A percentile compares a stretch with the other conserved stretches of the same genome.
phyloP scores from a whole-genome alignment of 2,329 filamentous ascomycete species.

The Rhynchosporium secalis region DNA sequence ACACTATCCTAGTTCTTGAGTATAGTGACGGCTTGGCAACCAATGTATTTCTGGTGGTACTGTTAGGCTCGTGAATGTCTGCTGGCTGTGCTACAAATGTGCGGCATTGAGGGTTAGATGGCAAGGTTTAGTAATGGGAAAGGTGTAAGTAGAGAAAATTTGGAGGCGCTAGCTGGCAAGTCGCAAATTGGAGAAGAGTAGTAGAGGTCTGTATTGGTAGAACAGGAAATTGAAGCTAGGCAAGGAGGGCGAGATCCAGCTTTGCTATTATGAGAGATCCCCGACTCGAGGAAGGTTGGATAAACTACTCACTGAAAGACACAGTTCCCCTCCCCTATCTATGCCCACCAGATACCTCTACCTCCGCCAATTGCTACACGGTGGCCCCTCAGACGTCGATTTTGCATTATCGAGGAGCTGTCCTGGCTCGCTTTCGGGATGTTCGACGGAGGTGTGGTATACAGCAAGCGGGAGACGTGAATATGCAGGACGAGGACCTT shows the following conservation, averaged over 20 bases:
- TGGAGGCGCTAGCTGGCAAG: not conserved
- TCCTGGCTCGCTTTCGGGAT: not conserved
- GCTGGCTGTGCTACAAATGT: not conserved
- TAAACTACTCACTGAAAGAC: no score
- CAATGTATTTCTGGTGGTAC: not conserved
- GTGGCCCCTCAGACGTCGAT: not conserved
- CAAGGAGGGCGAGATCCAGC: no score
- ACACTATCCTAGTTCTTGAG: not conserved
- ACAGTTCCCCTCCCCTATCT: not conserved
- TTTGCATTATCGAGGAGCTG: conserved; percentile 6
- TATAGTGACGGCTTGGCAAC: not conserved
- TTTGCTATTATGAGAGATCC: no score
- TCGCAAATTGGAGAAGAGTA: not conserved
- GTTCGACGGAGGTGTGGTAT: no score
- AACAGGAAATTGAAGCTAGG: no score
- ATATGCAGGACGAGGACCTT: not conserved
- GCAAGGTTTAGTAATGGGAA: not conserved
- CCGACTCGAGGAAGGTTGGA: no score
- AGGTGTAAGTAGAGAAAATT: not conserved
- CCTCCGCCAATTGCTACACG: not conserved
- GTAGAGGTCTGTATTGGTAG: not conserved
- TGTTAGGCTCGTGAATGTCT: not conserved
- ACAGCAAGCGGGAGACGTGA: not conserved
- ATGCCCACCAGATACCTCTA: not conserved
- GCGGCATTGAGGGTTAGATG: not conserved